Base-by-base conservation (phyloP, 148 eudicot species). In the Pharnaceum exiguum region DNA sequence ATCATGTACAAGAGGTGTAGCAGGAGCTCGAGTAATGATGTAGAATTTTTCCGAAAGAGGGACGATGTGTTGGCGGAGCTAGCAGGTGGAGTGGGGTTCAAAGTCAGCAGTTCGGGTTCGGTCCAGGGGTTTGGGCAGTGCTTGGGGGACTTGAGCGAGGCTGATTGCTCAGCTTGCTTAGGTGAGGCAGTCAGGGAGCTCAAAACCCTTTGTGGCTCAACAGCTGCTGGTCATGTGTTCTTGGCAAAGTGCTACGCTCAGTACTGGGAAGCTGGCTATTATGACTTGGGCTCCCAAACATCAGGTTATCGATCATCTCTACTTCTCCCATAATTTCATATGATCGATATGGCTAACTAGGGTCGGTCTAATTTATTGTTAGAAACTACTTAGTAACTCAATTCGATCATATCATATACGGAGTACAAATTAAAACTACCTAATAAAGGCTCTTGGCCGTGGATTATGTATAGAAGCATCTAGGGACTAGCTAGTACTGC, bases 241-340 rank as follows among this genome's bases (percentile, higher is more conserved):
- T 76, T 86, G 76, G 88, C 59, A 0, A 90, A 90, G 72, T 90
- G 97, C 63, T 90, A 72, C 69, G 90, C 83, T 51, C 60, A 83
- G 49, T 90, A 83, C 58, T 90, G 97, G 97, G 84, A 73, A 10
- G 70, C 95, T 32, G 95, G 97, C 15, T 86, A 81, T 66, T 90
- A 83, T 44, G 82, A 79, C 32, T 54, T 75, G 33, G 43, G 64
- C 37, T 46, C 68, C 19, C 62, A 55, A 10, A 19, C 62, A 40
- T 46, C 85, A 59, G 85, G 96, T 69, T n/a, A n/a, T n/a, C n/a
- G n/a, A n/a, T n/a, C n/a, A n/a, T n/a, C n/a, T n/a, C n/a, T n/a
- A n/a, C n/a, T n/a, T n/a, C n/a, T n/a, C n/a, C n/a, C n/a, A n/a
- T n/a, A n/a, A n/a, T n/a, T n/a, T n/a, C n/a, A n/a, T n/a, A n/a